Conservation (phyloP, 2,329 filamentous ascomycete species). For the Fusarium chuoi region DNA sequence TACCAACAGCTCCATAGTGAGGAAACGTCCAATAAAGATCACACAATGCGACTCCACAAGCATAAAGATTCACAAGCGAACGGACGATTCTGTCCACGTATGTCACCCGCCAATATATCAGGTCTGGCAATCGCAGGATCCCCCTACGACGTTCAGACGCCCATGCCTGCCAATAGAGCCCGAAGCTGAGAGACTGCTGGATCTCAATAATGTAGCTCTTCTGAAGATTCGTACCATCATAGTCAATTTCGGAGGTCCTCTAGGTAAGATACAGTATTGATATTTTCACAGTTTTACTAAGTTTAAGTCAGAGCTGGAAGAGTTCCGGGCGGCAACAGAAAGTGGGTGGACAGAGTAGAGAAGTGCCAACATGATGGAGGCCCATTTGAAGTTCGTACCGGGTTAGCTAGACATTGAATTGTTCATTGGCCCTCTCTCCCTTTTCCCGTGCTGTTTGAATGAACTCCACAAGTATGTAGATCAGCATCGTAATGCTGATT, state of each 20-base stretch:
- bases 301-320: too few species aligned
- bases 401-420: neutral
- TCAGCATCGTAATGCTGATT: neutral
- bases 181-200: neutral
- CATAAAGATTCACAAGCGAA: neutral
- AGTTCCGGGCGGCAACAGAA: too few species aligned
- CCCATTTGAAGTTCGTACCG: too few species aligned
- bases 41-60: neutral
- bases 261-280: too few species aligned
- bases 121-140: neutral
- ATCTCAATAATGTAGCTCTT: neutral
- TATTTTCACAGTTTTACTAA: too few species aligned
- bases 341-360: neutral
- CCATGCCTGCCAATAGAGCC: neutral
- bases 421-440: neutral
- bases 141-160: too few species aligned
- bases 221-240: neutral
- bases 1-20: neutral
- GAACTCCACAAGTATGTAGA: neutral
- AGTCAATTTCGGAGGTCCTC: neutral
- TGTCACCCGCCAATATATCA: neutral
- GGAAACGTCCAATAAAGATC: neutral
- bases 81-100: neutral
- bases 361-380: too few species aligned
- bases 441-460: neutral